Percentiles rank a stretch among this genome's conserved stretches.
These are phyloP conservation scores for Dactylonectria macrodidyma DNA, from an alignment of 2,329 filamentous ascomycete genomes.

Conservation along the genomic window DNA sequence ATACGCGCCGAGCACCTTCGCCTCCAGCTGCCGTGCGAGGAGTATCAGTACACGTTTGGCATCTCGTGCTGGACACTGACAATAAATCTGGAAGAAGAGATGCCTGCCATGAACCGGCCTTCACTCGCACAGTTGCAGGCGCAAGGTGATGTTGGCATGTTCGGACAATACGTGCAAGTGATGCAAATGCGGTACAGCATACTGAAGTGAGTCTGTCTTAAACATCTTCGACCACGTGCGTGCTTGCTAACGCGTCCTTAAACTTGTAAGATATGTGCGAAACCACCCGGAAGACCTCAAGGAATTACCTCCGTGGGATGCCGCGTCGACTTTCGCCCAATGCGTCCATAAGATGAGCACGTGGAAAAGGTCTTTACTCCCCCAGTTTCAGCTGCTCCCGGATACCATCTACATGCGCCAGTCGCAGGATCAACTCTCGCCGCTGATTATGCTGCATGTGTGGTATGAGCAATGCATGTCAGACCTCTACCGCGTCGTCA, in stretches of 20 bases:
- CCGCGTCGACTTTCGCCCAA: constrained; percentile 9
- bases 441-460: constrained; percentile 19
- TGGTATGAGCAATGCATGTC: constrained; percentile 27
- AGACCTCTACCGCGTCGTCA: constrained; percentile 16
- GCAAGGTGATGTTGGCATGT: constrained; percentile 13
- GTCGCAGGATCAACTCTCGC: constrained; percentile 17
- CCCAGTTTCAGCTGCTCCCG: constrained; percentile 20
- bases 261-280: constrained; percentile 11
- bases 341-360: constrained; percentile 19
- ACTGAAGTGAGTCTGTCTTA: constrained; percentile 5
- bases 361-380: constrained; percentile 12
- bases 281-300: constrained; percentile 13
- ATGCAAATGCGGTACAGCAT: constrained; percentile 23
- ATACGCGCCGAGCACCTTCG: constrained; percentile 16
- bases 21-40: constrained; percentile 20
- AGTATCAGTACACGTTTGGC: constrained; percentile 13
- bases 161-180: constrained; percentile 22
- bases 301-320: constrained; percentile 6
- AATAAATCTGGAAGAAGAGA: constrained; percentile 11
- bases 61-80: constrained; percentile 11
- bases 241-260: not conserved
- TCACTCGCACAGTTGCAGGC: not conserved
- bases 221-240: not conserved
- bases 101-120: not conserved
- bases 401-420: constrained; percentile 15